Percentiles rank a stretch among this genome's conserved stretches.
These are phyloP conservation scores for Dorcoceras hygrometricum DNA, from an alignment of 257 asterid species.

Conservation along the genomic window DNA sequence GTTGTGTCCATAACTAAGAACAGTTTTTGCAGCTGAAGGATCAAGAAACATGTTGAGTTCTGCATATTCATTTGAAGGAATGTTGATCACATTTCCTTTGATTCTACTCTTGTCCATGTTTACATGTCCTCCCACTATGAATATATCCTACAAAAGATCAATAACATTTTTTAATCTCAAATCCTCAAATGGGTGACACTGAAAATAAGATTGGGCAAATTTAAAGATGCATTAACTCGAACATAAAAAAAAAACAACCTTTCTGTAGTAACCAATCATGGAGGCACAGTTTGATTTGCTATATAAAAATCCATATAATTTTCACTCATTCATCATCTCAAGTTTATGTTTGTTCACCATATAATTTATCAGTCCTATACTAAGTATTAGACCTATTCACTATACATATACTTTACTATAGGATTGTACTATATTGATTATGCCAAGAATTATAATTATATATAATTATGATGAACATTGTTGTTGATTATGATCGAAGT, in stretches of 20 bases:
- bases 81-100: constrained; percentile 62
- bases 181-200: too few species aligned
- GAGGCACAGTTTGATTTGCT: too few species aligned
- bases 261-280: not conserved
- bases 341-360: too few species aligned
- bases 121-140: constrained; percentile 76
- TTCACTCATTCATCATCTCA: too few species aligned
- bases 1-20: constrained; percentile 43
- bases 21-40: constrained; percentile 69
- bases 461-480: too few species aligned
- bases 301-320: too few species aligned
- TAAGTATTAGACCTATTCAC: too few species aligned
- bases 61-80: constrained; percentile 55
- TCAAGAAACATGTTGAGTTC: constrained; percentile 85
- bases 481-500: too few species aligned
- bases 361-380: too few species aligned
- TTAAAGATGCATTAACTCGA: not conserved
- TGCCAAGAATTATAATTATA: too few species aligned
- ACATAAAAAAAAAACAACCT: not conserved
- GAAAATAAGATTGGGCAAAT: not conserved
- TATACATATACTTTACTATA: too few species aligned
- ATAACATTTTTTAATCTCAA: not conserved
- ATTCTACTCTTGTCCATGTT: constrained; percentile 23
- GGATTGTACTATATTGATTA: too few species aligned
- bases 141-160: constrained; percentile 47